Conservation (phyloP, 768 basidiomycete genomes). For the Boletus barrowsii region DNA sequence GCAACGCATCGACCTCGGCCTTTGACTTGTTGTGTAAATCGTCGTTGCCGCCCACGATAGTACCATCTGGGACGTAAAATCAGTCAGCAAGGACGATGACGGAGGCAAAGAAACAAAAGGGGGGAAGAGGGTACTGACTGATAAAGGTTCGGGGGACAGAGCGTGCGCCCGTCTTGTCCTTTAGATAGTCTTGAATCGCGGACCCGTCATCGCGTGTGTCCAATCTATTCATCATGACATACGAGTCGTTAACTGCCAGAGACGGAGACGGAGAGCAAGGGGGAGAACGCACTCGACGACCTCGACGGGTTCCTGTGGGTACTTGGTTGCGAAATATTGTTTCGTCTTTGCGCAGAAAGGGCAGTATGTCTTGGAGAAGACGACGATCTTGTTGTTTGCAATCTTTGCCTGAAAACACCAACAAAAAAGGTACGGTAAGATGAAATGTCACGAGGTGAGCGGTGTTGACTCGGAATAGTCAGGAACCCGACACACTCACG, state of each 20-base stretch:
- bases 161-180: slow-evolving; percentile 58
- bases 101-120: neutral
- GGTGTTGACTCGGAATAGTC: neutral
- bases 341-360: slow-evolving; percentile 53
- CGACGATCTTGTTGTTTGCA: slow-evolving; percentile 46
- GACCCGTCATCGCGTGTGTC: slow-evolving; percentile 55
- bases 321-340: slow-evolving; percentile 39
- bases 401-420: slow-evolving; percentile 44
- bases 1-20: slow-evolving; percentile 4
- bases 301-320: slow-evolving; percentile 35
- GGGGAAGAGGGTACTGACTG: slow-evolving; percentile 38
- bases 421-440: slow-evolving; percentile 23
- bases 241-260: too few species aligned
- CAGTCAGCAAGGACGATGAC: neutral
- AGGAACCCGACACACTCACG: slow-evolving; percentile 23
- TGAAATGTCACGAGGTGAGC: slow-evolving; percentile 25
- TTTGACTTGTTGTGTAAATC: slow-evolving; percentile 10
- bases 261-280: neutral
- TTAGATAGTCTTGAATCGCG: slow-evolving; percentile 66
- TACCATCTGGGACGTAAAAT: slow-evolving; percentile 11
- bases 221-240: slow-evolving; percentile 35
- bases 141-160: slow-evolving; percentile 81
- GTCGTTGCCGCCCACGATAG: slow-evolving; percentile 19
- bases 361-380: slow-evolving; percentile 62
- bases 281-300: slow-evolving; percentile 46